Base-by-base conservation (phyloP, 352 stramenopile genomes). In the Pythium guiyangense region DNA sequence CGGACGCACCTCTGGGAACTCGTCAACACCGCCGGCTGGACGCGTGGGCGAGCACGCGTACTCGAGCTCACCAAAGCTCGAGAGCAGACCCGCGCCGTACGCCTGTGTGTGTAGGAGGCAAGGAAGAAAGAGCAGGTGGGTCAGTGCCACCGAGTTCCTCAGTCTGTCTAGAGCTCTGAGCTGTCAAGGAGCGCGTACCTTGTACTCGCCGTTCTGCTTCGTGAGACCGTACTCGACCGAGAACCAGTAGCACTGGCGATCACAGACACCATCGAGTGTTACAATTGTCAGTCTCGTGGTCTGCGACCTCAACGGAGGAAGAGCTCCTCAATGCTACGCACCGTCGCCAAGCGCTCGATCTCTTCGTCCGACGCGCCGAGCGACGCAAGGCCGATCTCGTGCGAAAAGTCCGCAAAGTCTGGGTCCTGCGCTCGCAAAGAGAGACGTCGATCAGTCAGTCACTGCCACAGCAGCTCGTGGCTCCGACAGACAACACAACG, bases 141-240 rank as follows among this genome's bases (percentile, higher is more conserved):
- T 37, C 31, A 37, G 31, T 37, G 8, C 1, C 31, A 37, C 31
- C 11, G 31, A 37, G 31, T 11, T 4, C 17, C 43, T 14, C 6
- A 6, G 20, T 26, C 6, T 18, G 20, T 25, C n/a, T n/a, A 26
- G 1, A 17, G 12, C 6, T 25, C 17, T 2, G 61, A 0, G n/a
- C n/a, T 27, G 10, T 9, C 2, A 25, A 48, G 43, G 2, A 27
- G 25, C 6, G 10, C 44, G 14, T 34, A 88, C 84, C 83, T 98
- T 99, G 70, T 94, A 86, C 54, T 95, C 81, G 11, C 90, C 93
- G 64, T 90, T 81, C 66, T 98, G 85, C 58, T 90, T 88, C 63
- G 88, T 98, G 34, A 99, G 49, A 9, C 97, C 97, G 61, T 99
- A 99, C 75, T 99, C 97, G 17, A 99, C 96, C 10, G 92, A 98